Evolutionary conservation across 306 rosid species (phyloP).

Genomic region (Prunus dulcis): DNA sequence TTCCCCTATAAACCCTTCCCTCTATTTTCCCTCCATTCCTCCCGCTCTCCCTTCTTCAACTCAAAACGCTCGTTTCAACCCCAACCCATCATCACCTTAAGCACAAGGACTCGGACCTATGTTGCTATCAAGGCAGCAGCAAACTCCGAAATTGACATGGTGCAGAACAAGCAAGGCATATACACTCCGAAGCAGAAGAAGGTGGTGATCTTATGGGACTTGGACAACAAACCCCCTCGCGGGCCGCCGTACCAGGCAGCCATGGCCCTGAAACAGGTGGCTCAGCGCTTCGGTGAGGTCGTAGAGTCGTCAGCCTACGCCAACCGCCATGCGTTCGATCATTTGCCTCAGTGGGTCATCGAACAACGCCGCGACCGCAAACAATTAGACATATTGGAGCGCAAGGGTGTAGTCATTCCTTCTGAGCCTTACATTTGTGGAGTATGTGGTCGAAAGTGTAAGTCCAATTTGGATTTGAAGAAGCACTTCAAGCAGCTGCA

Average conservation of each 20-base stretch:
- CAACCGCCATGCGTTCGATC: constrained; percentile 76
- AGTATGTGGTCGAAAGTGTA: constrained; percentile 69
- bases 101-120: background rate
- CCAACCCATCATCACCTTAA: background rate
- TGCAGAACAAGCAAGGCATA: constrained; percentile 56
- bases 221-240: constrained; percentile 89
- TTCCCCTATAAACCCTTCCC: constrained; percentile 3
- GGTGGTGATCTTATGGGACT: constrained; percentile 86
- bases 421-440: constrained; percentile 54
- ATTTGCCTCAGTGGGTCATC: constrained; percentile 69
- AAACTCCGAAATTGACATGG: constrained; percentile 69
- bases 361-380: constrained; percentile 55
- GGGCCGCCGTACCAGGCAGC: constrained; percentile 86
- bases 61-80: constrained; percentile 13
- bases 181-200: constrained; percentile 56
- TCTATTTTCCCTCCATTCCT: constrained; percentile 21
- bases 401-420: constrained; percentile 50
- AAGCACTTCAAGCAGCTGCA: constrained; percentile 74
- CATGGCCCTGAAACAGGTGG: constrained; percentile 53
- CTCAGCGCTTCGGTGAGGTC: constrained; percentile 54
- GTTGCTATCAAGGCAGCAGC: constrained; percentile 18
- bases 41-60: constrained; percentile 20
- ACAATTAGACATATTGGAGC: constrained; percentile 58
- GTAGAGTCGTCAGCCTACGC: constrained; percentile 81
- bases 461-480: constrained; percentile 55